A percentile compares a stretch with the other conserved stretches of the same genome.
Conservation (phyloP, 2,329 filamentous ascomycete genomes). For the Monosporascus sp. region DNA sequence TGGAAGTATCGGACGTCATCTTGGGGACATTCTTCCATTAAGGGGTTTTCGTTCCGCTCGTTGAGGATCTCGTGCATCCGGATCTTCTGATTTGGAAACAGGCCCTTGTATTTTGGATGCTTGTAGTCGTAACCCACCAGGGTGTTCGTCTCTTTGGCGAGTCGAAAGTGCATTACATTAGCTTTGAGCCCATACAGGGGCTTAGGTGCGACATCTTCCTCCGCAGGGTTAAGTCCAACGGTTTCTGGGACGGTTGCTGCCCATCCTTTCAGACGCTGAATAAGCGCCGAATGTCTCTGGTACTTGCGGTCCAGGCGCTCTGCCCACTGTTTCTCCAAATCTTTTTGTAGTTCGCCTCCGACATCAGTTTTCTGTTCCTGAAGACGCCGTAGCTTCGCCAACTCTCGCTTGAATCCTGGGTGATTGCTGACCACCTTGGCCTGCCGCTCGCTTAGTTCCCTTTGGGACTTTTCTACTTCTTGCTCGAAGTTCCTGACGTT, state of each 20-base stretch:
- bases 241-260: neutral
- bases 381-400: no score
- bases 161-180: neutral
- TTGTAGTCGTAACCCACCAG: neutral
- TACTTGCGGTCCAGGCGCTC: neutral
- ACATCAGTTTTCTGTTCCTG: no score
- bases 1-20: conserved; percentile 6
- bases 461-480: neutral
- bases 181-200: neutral
- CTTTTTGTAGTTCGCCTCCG: no score
- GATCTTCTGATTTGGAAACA: conserved; percentile 4
- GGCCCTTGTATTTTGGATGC: neutral
- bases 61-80: neutral
- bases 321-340: no score
- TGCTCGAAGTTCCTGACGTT: neutral
- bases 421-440: neutral
- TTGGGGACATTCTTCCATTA: neutral
- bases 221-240: neutral
- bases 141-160: neutral
- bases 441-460: neutral
- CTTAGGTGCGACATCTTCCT: neutral
- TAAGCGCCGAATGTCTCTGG: neutral
- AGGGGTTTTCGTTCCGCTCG: neutral
- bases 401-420: neutral
- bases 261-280: neutral